Base-by-base conservation (phyloP, 495 filamentous ascomycete genomes). In the Aspergillus saccharolyticus region DNA sequence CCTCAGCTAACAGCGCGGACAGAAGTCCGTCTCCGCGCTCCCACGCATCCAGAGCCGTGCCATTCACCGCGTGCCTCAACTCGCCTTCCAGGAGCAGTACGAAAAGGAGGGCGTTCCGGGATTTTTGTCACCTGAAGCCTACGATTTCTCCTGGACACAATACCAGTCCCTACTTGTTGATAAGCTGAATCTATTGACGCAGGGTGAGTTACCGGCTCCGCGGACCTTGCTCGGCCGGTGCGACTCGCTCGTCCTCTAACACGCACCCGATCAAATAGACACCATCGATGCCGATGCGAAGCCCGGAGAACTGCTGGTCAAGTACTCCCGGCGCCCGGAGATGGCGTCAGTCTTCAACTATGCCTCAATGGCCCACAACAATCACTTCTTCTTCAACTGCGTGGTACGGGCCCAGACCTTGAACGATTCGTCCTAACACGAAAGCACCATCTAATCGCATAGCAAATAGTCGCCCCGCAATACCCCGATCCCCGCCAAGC, bases 281-380 rank as follows among this genome's bases (percentile, higher is more conserved):
- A 86, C 83, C 56, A 75, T 83, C 2, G 81, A 81, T 63, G 81
- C 81, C 56, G 68, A 81, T 59, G 66, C 76, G 57, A 72, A 80
- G 30, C 69, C 83, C 28, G 83, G 89, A 75, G 75, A 84, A 33
- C 83, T 96, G 70, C 66, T 90, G 64, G 75, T 95, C 67, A 78
- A 80, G 58, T 87, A 86, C 62, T 89, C 94, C 50, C 88, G 90
- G 64, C 83, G 93, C 58, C 83, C 91, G 30, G 77, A 82, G 54
- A 75, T 80, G 59, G 94, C 95, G 44, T 74, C 83, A 57, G 75
- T 87, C 60, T 98, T 98, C 83, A 98, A 98, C 80, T 83, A 93
- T 66, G 94, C 94, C 68, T 91, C 87, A 59, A 96, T 96, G 87
- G 89, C 91, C 54, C 86, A 89, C 78, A 97, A 97, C 83, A 97